Percentiles rank a stretch among this genome's conserved stretches.
These are phyloP conservation scores for Bruguiera hainesii DNA, from an alignment of 441 rosid genomes.

Conservation along the genomic window DNA sequence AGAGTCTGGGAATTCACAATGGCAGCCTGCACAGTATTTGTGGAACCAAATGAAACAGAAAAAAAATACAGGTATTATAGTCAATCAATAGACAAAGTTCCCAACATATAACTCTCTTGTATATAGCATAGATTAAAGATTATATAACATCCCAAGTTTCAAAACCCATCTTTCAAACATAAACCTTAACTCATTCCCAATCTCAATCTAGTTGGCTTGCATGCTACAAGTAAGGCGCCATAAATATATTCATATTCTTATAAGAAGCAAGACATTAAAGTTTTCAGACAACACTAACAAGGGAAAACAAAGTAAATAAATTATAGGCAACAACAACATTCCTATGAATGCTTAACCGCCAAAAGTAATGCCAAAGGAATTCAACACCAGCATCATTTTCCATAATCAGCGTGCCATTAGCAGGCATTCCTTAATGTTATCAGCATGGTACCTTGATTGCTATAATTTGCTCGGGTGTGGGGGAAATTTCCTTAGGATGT, in stretches of 20 bases:
- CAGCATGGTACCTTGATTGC: constrained; percentile 78
- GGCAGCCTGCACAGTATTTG: constrained; percentile 67
- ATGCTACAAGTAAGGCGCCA: too few species aligned
- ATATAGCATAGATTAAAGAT: too few species aligned
- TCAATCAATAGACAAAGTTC: not conserved
- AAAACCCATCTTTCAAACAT: too few species aligned
- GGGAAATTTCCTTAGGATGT: constrained; percentile 65
- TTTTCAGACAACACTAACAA: not conserved
- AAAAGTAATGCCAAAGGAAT: too few species aligned
- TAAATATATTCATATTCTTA: not conserved
- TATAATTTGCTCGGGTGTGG: constrained; percentile 86
- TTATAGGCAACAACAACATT: not conserved
- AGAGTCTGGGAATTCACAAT: constrained; percentile 95
- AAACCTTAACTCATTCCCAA: too few species aligned
- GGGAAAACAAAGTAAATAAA: not conserved
- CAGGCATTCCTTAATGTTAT: constrained; percentile 1
- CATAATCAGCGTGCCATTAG: not conserved
- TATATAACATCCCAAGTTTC: too few species aligned
- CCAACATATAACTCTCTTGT: too few species aligned
- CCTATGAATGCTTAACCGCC: not conserved
- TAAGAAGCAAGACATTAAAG: not conserved
- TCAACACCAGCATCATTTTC: not conserved
- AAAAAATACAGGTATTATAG: not conserved
- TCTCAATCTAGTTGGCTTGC: too few species aligned
- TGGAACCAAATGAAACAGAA: constrained; percentile 18